Percentiles rank a stretch among this genome's conserved stretches.
Evolutionary conservation across 2,329 filamentous ascomycete genomes (phyloP).

Genomic region (Fonsecaea monophora): DNA sequence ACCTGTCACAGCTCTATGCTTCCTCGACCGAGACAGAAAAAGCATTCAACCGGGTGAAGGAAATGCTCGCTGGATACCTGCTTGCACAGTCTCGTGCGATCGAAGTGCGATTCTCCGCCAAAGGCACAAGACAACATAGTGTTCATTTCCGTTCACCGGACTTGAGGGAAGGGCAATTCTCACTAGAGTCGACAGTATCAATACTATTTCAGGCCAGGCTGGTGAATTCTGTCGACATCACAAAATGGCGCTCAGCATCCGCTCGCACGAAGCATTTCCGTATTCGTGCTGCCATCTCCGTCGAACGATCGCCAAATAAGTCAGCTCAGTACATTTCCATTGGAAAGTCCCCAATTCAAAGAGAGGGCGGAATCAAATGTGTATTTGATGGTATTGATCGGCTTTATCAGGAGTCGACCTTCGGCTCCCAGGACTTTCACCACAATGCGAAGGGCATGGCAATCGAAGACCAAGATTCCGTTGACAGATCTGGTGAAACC

Average conservation of each 20-base stretch:
- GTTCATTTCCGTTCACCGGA: slow-evolving; percentile 12
- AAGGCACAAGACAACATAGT: slow-evolving; percentile 6
- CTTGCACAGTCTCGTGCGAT: slow-evolving; percentile 66
- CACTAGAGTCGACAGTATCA: slow-evolving; percentile 19
- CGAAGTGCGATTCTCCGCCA: slow-evolving; percentile 18
- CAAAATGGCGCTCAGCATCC: slow-evolving; percentile 73
- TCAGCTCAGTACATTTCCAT: slow-evolving; percentile 81
- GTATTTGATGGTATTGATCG: slow-evolving; percentile 81
- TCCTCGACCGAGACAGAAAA: slow-evolving; percentile 62
- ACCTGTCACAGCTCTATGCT: slow-evolving; percentile 65
- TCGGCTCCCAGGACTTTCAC: slow-evolving; percentile 67
- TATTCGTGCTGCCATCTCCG: slow-evolving; percentile 74
- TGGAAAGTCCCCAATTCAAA: slow-evolving; percentile 70
- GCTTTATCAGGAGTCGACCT: slow-evolving; percentile 76
- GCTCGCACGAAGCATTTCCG: slow-evolving; percentile 68
- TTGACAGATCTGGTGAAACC: slow-evolving; percentile 46
- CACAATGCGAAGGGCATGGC: background rate
- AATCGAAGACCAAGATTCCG: slow-evolving; percentile 37
- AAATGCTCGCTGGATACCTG: slow-evolving; percentile 67
- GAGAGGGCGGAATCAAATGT: slow-evolving; percentile 64
- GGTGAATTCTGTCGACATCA: slow-evolving; percentile 48
- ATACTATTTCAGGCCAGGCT: slow-evolving; percentile 30
- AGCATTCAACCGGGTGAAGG: slow-evolving; percentile 70
- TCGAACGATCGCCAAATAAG: slow-evolving; percentile 71
- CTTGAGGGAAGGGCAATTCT: background rate